Evolutionary conservation across 441 rosid genomes (phyloP), one percentile per base, ranked within the genome.

Genomic region (Flueggea neowawraea): DNA sequence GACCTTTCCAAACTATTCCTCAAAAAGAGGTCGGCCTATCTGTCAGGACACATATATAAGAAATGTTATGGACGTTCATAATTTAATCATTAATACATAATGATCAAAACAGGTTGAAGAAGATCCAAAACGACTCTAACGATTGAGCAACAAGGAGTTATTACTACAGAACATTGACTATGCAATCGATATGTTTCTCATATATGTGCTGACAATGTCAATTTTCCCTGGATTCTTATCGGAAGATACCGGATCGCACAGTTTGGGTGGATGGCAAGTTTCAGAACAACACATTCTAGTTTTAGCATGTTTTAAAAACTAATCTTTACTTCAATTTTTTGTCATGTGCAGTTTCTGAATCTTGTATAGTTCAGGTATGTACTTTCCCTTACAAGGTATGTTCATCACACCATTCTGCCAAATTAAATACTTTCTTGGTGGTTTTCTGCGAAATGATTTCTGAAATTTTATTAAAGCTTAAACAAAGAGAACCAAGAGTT

Each of bases 221-320:
- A 90, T 90, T 66, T 88, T 86, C 72, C 91, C 89, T 5, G 94
- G 97, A 43, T 90, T 86, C 68, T 60, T 90, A 57, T 84, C 75
- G 4, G 91, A 90, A 78, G 82, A 86, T 67, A 86, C 91, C 5
- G 93, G 93, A 43, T 16, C 65, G 2, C 94, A 88, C 65, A 36
- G 79, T 57, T 63, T 84, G 57, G 90, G 96, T n/a, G 57, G 66
- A 45, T 88, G 97, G 95, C 86, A 71, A 57, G 77, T 51, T 47
- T 6, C 45, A 43, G 12, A 43, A 1, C 45, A 43, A 6, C 12
- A 43, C 45, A 43, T 6, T 6, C 28, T 22, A 22, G 28, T 22
- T 22, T 22, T 22, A 36, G 6, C 9, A 36, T 36, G 6, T 36
- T 5, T 5, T 36, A 36, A 36, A 2, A 5, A 36, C 6, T 36